Evolutionary conservation across 2,329 filamentous ascomycete species (phyloP).

Genomic region (Microcyclospora pomicola): DNA sequence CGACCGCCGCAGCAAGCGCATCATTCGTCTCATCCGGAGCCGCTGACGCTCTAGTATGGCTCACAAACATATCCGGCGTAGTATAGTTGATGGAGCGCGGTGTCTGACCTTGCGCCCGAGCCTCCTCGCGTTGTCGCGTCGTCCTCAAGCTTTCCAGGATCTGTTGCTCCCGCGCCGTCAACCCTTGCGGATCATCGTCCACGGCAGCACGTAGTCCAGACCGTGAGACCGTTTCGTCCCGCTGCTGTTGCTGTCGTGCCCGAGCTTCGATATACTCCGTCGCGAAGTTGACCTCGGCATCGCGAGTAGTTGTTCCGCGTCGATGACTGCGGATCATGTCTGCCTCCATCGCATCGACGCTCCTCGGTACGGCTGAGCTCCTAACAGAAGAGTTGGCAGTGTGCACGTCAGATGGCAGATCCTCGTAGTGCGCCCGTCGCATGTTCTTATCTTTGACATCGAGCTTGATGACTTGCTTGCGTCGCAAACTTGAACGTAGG

Average conservation of each 20-base stretch:
- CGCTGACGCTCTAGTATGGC: not conserved
- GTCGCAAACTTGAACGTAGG: conserved; percentile 50
- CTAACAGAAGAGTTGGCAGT: not conserved
- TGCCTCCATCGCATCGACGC: conserved; percentile 33
- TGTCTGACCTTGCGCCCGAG: conserved; percentile 22
- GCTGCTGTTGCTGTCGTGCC: conserved; percentile 16
- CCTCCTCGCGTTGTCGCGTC: conserved; percentile 29
- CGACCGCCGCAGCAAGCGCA: conserved; percentile 13
- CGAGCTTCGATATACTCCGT: conserved; percentile 32
- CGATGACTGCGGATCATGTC: conserved; percentile 32
- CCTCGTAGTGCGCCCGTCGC: conserved; percentile 33
- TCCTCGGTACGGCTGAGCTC: conserved; percentile 6
- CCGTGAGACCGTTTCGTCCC: not conserved
- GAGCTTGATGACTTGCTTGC: conserved; percentile 55
- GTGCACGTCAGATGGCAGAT: conserved; percentile 25
- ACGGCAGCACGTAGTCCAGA: conserved; percentile 17
- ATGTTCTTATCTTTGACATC: conserved; percentile 43
- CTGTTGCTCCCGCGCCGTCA: conserved; percentile 32
- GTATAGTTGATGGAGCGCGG: conserved; percentile 33
- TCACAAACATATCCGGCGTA: conserved; percentile 17
- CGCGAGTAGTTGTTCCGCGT: conserved; percentile 20
- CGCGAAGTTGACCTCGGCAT: conserved; percentile 22
- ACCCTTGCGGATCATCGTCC: conserved; percentile 32
- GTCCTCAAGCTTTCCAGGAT: conserved; percentile 33
- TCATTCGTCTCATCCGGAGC: conserved; percentile 9